Evolutionary conservation across 148 eudicot species (phyloP).

Genomic region (Rhododendron simsii): DNA sequence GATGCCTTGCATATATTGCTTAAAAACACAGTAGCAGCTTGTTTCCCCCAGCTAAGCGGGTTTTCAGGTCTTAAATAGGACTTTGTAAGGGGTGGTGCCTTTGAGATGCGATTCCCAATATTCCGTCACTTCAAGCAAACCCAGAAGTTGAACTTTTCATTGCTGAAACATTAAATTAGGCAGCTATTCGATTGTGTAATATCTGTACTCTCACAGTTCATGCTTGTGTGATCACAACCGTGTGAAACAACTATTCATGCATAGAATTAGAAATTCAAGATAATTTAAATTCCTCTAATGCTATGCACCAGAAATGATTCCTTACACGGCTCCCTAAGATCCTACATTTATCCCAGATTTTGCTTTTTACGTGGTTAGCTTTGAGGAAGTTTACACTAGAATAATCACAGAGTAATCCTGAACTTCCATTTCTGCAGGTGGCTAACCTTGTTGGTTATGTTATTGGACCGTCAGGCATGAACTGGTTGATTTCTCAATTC

Average conservation of each 20-base stretch:
- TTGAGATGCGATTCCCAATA: neutral
- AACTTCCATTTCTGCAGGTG: conserved; percentile 43
- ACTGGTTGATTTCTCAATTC: conserved; percentile 71
- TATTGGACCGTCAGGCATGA: conserved; percentile 89
- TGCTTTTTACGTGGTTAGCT: neutral
- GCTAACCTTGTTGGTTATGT: conserved; percentile 97
- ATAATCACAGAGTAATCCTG: neutral
- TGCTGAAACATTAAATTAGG: neutral
- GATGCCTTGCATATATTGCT: neutral
- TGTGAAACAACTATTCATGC: neutral
- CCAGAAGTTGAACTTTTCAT: neutral
- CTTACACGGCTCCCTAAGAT: neutral
- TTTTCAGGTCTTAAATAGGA: neutral
- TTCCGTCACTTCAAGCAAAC: neutral
- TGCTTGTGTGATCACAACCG: neutral
- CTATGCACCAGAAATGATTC: neutral
- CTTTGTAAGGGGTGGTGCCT: neutral
- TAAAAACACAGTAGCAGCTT: neutral
- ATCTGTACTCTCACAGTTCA: neutral
- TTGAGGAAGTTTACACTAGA: neutral
- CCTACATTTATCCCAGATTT: neutral
- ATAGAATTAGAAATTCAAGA: neutral
- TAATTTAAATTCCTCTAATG: neutral
- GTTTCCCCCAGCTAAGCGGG: neutral
- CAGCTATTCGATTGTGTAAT: neutral